Base-by-base conservation (phyloP, 257 asterid species). In the Parsonsia alboflavescens region DNA sequence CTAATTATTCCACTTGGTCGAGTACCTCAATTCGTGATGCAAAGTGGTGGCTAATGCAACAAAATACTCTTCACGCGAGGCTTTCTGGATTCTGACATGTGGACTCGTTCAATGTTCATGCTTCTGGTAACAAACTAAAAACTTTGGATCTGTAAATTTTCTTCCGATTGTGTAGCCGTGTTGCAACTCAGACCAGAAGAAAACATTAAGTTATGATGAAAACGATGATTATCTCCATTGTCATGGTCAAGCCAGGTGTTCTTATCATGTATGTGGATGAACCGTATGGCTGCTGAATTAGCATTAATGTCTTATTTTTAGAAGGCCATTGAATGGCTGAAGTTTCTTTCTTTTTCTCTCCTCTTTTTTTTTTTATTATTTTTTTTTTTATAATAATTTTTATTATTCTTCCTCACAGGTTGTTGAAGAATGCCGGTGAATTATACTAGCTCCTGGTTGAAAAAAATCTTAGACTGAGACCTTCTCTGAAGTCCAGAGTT, bases 1-100 rank as follows among this genome's bases (percentile, higher is more conserved):
- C 75, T 90, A 79, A 68, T 95, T 54, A 89, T 95, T 76, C 98
- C 99, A 62, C 93, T 92, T 10, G 97, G 99, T 41, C 89, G 97
- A 56, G 87, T 83, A 42, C 97, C 96, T 80, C 91, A 87, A 74
- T 84, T 90, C 76, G 86, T 94, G 9, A 84, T 87, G 78, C 97
- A 89, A 71, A 86, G 96, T 30, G 97, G 97, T 76, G 96, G 88
- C 74, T 93, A 76, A 81, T 62, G 15, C 75, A 52, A 45, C 66
- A 61, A 44, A n/a, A 48, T 17, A 30, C 30, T 10, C 62, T 12
- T 67, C 19, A 6, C 3, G 10, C 10, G 13, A 21, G 39, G 42
- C 15, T 44, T 3, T 1, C 5, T 2, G 49, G 24, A 15, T 63
- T 59, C 69, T 63, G 24, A 33, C 21, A 15, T 19, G 13, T 5